Evolutionary conservation across 2,329 filamentous ascomycete genomes (phyloP).

Genomic region (Exophiala sp.): DNA sequence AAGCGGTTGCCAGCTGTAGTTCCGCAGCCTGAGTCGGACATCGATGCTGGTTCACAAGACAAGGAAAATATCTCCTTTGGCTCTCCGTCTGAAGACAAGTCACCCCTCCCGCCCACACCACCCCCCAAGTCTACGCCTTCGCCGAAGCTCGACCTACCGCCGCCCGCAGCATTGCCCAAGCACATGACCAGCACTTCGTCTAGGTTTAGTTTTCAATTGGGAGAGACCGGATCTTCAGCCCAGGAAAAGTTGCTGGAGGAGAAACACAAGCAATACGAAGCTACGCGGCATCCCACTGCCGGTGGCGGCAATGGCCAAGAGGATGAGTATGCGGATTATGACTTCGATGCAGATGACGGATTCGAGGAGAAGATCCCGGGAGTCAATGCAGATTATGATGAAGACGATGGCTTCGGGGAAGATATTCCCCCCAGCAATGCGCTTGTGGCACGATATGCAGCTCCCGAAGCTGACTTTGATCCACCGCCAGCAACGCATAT

Average conservation of each 20-base stretch:
- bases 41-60: neutral
- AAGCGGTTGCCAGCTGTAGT: constrained; percentile 37
- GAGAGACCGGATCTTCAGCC: constrained; percentile 53
- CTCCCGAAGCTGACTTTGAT: neutral
- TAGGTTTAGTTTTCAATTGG: constrained; percentile 64
- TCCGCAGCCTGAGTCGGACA: constrained; percentile 9
- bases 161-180: constrained; percentile 38
- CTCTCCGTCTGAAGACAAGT: constrained; percentile 9
- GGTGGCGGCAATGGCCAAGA: constrained; percentile 30
- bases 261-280: constrained; percentile 56
- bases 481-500: constrained; percentile 21
- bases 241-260: constrained; percentile 63
- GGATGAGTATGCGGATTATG: constrained; percentile 41
- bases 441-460: constrained; percentile 14
- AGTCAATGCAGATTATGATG: constrained; percentile 46
- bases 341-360: constrained; percentile 42
- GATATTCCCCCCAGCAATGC: constrained; percentile 10
- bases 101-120: constrained; percentile 24
- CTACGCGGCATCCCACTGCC: constrained; percentile 36
- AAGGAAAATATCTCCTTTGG: constrained; percentile 6
- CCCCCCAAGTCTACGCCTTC: constrained; percentile 25
- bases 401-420: constrained; percentile 35
- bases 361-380: constrained; percentile 49
- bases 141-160: constrained; percentile 22
- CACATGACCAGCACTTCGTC: constrained; percentile 57